A percentile compares a stretch with the other conserved stretches of the same genome.
Conservation (phyloP, 2,329 filamentous ascomycete genomes). For the Polychaeton citri region DNA sequence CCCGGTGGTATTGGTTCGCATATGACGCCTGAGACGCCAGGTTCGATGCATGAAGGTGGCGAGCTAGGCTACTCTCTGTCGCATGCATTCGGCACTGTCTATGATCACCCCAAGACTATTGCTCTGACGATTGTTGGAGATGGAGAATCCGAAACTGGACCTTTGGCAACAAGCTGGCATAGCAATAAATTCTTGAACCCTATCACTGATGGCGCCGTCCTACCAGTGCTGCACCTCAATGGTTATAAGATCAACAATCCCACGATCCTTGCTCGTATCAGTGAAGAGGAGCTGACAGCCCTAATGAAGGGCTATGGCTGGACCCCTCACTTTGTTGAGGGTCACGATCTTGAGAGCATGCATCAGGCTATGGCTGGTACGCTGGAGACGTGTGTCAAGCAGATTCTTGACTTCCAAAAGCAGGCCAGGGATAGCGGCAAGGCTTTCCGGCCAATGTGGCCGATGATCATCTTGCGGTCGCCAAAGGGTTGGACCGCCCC, state of each 20-base stretch:
- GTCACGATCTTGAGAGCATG: conserved; percentile 59
- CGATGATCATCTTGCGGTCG: conserved; percentile 63
- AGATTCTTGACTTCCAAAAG: conserved; percentile 58
- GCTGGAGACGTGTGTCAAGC: conserved; percentile 55
- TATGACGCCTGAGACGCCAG: conserved; percentile 66
- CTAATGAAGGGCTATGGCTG: conserved; percentile 65
- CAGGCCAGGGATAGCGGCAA: conserved; percentile 57
- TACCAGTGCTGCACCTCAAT: conserved; percentile 66
- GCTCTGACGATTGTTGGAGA: conserved; percentile 68
- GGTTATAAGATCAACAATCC: conserved; percentile 81
- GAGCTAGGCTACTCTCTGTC: conserved; percentile 73
- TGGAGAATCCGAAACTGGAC: conserved; percentile 69
- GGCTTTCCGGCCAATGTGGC: conserved; percentile 59
- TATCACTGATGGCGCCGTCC: conserved; percentile 61
- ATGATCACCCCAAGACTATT: conserved; percentile 61
- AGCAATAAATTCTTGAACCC: conserved; percentile 73
- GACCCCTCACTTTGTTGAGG: conserved; percentile 70
- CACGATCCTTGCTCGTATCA: conserved; percentile 58
- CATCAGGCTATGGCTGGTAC: conserved; percentile 72
- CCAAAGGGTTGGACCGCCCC: conserved; percentile 74
- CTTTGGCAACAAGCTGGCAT: conserved; percentile 68
- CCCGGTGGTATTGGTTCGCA: conserved; percentile 56
- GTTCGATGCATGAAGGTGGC: conserved; percentile 64
- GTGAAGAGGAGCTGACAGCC: conserved; percentile 56
- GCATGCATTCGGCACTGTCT: conserved; percentile 65